Conservation (phyloP, 768 basidiomycete species). For the Cubamyces sp. region DNA sequence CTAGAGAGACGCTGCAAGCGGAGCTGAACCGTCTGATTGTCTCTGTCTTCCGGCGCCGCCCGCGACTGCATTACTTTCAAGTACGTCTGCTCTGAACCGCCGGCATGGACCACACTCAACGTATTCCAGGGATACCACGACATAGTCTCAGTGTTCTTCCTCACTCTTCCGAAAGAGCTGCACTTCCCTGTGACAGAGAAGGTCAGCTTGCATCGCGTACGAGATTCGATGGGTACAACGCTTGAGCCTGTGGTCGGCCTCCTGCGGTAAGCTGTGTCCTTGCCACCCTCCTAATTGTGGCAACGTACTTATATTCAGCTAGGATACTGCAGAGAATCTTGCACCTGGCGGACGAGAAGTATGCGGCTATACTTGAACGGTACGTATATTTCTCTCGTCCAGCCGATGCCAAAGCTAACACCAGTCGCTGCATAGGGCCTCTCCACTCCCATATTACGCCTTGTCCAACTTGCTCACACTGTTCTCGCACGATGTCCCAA, state of each 20-base stretch:
- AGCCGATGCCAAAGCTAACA: neutral
- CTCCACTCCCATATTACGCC: slow-evolving; percentile 87
- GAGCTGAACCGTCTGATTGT: slow-evolving; percentile 76
- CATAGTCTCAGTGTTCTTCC: slow-evolving; percentile 81
- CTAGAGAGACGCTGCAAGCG: slow-evolving; percentile 57
- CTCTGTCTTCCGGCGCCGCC: slow-evolving; percentile 71
- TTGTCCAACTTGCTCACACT: slow-evolving; percentile 89
- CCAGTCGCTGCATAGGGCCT: slow-evolving; percentile 46
- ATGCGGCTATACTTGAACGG: slow-evolving; percentile 71
- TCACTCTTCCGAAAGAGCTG: slow-evolving; percentile 67
- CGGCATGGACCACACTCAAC: neutral
- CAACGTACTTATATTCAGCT: neutral
- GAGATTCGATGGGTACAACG: slow-evolving; percentile 87
- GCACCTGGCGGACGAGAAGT: slow-evolving; percentile 67
- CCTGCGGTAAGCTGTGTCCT: slow-evolving; percentile 52
- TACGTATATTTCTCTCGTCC: slow-evolving; percentile 36
- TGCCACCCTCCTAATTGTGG: too few relatives aligned
- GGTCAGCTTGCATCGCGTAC: slow-evolving; percentile 73
- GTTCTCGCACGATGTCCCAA: slow-evolving; percentile 91
- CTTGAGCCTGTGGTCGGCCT: slow-evolving; percentile 86
- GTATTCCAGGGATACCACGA: slow-evolving; percentile 83
- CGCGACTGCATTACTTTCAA: slow-evolving; percentile 83
- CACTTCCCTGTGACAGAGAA: slow-evolving; percentile 68
- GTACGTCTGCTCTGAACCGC: slow-evolving; percentile 40
- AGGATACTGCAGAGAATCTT: slow-evolving; percentile 80